A percentile compares a stretch with the other conserved stretches of the same genome.
Evolutionary conservation across 768 basidiomycete species (phyloP).

Genomic region (Russula sp.): DNA sequence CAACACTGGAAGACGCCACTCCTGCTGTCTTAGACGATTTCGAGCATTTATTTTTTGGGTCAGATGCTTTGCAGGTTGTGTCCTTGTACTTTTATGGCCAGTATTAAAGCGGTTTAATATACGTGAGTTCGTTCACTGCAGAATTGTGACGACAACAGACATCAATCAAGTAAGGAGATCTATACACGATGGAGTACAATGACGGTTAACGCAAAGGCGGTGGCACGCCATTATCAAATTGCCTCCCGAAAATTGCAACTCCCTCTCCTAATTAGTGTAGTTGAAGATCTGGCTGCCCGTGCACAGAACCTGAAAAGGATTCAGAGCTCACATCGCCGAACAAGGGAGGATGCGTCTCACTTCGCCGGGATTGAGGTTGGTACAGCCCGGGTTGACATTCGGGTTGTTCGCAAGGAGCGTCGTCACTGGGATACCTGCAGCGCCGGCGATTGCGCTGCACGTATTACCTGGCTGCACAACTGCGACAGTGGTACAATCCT

Average conservation of each 20-base stretch:
- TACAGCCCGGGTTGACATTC: slow-evolving; percentile 49
- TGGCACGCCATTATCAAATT: no score
- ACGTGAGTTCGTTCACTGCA: neutral
- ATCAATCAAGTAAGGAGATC: no score
- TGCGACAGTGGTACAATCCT: slow-evolving; percentile 53
- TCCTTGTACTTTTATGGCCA: neutral
- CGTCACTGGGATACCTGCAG: slow-evolving; percentile 45
- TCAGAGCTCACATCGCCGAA: neutral
- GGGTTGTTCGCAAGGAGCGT: slow-evolving; percentile 64
- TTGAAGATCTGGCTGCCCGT: neutral
- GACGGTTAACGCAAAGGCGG: neutral
- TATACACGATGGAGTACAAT: neutral
- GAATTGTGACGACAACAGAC: no score
- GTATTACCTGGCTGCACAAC: slow-evolving; percentile 44
- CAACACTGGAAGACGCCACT: slow-evolving; percentile 22
- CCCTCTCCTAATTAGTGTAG: no score
- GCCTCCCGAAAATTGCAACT: no score
- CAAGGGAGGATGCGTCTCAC: slow-evolving; percentile 34
- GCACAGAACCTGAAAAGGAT: neutral
- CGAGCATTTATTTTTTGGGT: neutral
- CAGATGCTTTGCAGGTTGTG: neutral
- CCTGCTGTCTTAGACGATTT: neutral
- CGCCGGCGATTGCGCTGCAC: slow-evolving; percentile 42
- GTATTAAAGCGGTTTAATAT: neutral
- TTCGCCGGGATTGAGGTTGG: slow-evolving; percentile 71